Base-by-base conservation (phyloP, 108 stramenopile species). In the Cylindrotheca fusiformis region DNA sequence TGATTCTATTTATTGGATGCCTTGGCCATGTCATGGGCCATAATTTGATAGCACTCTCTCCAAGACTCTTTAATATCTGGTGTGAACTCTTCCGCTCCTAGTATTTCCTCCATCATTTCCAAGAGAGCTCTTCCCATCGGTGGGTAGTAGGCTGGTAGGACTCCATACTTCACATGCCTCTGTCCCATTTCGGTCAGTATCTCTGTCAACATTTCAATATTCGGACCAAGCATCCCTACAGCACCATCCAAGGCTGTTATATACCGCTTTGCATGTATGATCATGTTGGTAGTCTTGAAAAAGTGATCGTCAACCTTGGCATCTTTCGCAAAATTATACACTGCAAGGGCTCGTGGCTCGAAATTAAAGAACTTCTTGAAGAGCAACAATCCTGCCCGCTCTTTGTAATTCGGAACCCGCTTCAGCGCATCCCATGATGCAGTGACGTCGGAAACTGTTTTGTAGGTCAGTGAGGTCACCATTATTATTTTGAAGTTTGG, bases 121-220 rank as follows among this genome's bases (percentile, higher is more conserved):
- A 79, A 61, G 21, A 79, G 60, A 4, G 73, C 63, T 4, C 33
- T 17, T 54, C 78, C 78, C 60, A 79, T 69, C 1, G 71, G 14
- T 20, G 64, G 49, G 46, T 69, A 79, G 24, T 58, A 52, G 6
- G 47, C 58, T 3, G 48, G 28, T 24, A 66, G 21, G 22, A 71
- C 78, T n/a, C 78, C 78, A 47, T 71, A 71, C 2, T 14, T 2
- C 1, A 25, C 17, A 54, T 79, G 78, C 32, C 67, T 74, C 0
- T 59, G 24, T 8, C 78, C 78, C 21, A 74, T 22, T 19, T 70
- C 61, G 0, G n/a, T 18, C 44, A 75, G 23, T 41, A 75, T 68
- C 1, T 63, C 67, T 10, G 51, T 58, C 20, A 63, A 48, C 26
- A 61, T 25, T 17, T 75, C 74, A 19, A 61, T 60, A 32, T 77